Conservation (phyloP, 148 eudicot species). For the Chenopodium album region DNA sequence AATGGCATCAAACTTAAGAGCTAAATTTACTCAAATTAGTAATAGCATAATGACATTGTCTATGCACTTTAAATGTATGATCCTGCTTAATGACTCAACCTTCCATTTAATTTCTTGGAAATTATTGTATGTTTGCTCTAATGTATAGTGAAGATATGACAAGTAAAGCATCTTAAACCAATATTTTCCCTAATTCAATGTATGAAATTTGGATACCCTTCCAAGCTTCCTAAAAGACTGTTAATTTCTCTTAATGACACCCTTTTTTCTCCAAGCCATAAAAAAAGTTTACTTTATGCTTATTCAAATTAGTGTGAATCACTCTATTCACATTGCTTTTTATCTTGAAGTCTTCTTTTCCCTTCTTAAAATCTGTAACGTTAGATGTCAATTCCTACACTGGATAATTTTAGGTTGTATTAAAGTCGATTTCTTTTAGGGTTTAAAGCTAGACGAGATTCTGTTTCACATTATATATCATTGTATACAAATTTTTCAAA, state of each 20-base stretch:
- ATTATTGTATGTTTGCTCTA: neutral
- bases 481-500: too few relatives aligned
- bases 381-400: too few relatives aligned
- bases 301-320: slow-evolving; percentile 4
- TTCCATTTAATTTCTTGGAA: neutral
- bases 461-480: too few relatives aligned
- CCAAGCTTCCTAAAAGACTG: neutral
- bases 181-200: neutral
- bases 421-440: too few relatives aligned
- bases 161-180: neutral
- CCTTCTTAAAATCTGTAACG: neutral
- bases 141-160: neutral
- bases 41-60: neutral
- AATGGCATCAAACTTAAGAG: too few relatives aligned
- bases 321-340: slow-evolving; percentile 10
- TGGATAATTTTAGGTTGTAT: too few relatives aligned
- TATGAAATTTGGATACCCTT: neutral
- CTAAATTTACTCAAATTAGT: too few relatives aligned
- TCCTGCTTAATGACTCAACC: slow-evolving; percentile 2
- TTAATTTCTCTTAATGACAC: neutral
- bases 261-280: neutral
- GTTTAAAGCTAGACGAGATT: too few relatives aligned
- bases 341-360: neutral
- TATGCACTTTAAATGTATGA: neutral
- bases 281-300: neutral